Evolutionary conservation across 305 asterid genomes (phyloP).

Genomic region (Solanum aculeatissimum): DNA sequence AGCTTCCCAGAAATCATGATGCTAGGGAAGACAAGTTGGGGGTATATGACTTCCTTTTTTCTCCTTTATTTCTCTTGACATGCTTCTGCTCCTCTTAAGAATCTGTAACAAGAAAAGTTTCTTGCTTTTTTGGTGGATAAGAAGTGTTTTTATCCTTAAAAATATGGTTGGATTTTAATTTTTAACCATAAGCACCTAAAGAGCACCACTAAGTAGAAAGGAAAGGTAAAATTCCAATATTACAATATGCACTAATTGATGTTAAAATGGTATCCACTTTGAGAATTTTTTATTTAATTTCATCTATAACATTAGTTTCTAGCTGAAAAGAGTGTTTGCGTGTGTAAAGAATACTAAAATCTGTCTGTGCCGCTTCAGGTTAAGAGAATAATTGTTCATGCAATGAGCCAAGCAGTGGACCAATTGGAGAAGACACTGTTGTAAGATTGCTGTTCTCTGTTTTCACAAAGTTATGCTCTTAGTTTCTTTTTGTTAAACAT

Average conservation of each 20-base stretch:
- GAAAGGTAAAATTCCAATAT: too few relatives aligned
- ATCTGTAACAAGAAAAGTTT: not conserved
- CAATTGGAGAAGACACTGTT: not conserved
- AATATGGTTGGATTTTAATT: not conserved
- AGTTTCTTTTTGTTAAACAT: not conserved
- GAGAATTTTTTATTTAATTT: too few relatives aligned
- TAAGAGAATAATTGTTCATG: slow-evolving; percentile 1
- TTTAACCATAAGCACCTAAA: not conserved
- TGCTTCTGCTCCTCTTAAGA: not conserved
- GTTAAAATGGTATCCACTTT: not conserved
- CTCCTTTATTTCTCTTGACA: not conserved
- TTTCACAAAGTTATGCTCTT: not conserved
- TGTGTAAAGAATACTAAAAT: not conserved
- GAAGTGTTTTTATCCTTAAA: too few relatives aligned
- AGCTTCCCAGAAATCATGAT: slow-evolving; percentile 18
- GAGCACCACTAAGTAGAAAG: too few relatives aligned
- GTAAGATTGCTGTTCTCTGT: not conserved
- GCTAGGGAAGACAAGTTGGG: slow-evolving; percentile 22
- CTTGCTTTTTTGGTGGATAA: not conserved
- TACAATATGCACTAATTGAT: not conserved
- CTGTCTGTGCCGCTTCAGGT: not conserved
- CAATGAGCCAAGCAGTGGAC: not conserved
- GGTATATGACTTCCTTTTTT: slow-evolving; percentile 1
- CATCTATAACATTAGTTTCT: not conserved
- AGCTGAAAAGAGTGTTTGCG: not conserved